Evolutionary conservation across 176 grass and related monocot species (phyloP), one percentile per base, ranked within the genome.

Genomic region (Triticum timopheevii): DNA sequence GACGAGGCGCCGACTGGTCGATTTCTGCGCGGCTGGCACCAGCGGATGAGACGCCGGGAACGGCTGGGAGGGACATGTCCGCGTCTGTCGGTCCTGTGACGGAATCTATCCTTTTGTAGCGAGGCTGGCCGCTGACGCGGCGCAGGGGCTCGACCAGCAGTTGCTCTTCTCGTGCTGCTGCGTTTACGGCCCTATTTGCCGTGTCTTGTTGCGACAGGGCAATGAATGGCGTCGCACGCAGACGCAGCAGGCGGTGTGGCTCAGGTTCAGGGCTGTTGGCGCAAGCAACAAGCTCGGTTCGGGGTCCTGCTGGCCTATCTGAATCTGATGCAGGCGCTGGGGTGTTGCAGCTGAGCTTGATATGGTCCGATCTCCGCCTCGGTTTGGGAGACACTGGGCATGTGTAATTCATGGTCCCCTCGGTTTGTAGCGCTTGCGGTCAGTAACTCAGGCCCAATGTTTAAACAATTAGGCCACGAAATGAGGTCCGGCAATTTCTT

Each of bases 41-140:
- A 69, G 20, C 22, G 25, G 40, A 35, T 10, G 20, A 54, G 31
- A 54, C 71, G 27, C 62, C n/a, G 49, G 54, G 49, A 24, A 42
- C 2, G 80, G 69, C 70, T 15, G 73, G 35, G 73, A 69, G 73
- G 50, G 81, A 71, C 80, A 13, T 35, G 80, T 70, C 73, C 22
- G 25, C n/a, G 24, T 8, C 36, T 33, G 24, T 8, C 64, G 34
- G 49, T 24, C 78, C 28, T 64, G 19, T 22, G 72, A n/a, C 28
- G 25, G 20, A 76, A 31, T 69, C 45, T 78, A 47, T 71, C 62
- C 73, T 59, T 39, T 77, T 59, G 11, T 36, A 39, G 77, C 1
- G 39, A 64, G 54, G 25, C 77, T 8, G 54, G 54, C 54, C 3
- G 7, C 19, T 59, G 54, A 59, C 31, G 67, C n/a, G 49, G 78